Evolutionary conservation across 108 stramenopile species (phyloP), one percentile per base, ranked within the genome.

Genomic region (Epithemia pelagica): DNA sequence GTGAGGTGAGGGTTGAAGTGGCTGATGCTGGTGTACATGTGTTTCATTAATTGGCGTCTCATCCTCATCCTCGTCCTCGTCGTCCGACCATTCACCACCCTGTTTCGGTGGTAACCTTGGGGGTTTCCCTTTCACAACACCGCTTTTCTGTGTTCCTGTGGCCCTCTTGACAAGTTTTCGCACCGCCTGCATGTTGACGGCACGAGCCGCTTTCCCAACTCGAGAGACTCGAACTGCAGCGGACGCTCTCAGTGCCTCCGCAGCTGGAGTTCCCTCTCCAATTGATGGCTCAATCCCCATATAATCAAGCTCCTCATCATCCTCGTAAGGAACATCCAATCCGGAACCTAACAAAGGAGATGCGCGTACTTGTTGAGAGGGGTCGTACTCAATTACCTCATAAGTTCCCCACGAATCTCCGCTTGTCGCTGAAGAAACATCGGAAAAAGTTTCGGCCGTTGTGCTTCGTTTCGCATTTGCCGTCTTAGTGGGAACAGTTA

Each of bases 201-300:
- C 74, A 24, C 91, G 80, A 19, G 85, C 89, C 23, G 68, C 76
- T 64, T 93, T 93, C 46, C 78, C 77, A 21, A 88, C 73, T 52
- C 70, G 78, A n/a, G 74, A 68, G 1, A 93, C 89, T 59, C 76
- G 74, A 19, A 93, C 72, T 32, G 75, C 65, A 18, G 88, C 85
- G 61, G 90, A 90, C 28, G 88, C 91, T 29, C 78, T 65, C 26
- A 93, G 76, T 2, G 91, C 91, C 54, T 78, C 87, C 0, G 87
- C 89, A 30, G 91, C 91, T 19, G 88, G 88, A 19, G 86, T 90
- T 32, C 82, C 85, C 10, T 89, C 86, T 25, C 80, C 82, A 73
- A 90, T 87, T 26, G 70, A 62, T 5, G 77, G 79, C 28, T 80
- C 75, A 1, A 73, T 52, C 3, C 22, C 64, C 28, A 46, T 10